Evolutionary conservation across 352 stramenopile species (phyloP), one percentile per base, ranked within the genome.

Genomic region (Phytophthora boehmeriae): DNA sequence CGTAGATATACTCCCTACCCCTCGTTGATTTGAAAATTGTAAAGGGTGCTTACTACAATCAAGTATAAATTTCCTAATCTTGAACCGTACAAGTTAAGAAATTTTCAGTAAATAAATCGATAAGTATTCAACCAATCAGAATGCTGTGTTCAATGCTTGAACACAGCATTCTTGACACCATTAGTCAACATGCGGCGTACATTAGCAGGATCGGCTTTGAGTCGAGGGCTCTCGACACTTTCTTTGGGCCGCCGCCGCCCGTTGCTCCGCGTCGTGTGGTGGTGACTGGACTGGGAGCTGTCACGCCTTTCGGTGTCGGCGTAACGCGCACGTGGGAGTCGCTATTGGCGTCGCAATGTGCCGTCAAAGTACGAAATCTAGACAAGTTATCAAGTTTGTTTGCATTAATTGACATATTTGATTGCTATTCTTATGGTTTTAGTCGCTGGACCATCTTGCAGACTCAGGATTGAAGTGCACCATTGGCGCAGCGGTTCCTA

Each of bases 271-370:
- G 93, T 5, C 85, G 92, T 20, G 94, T 98, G 14, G 94, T 98
- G 5, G 89, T 98, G 14, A 98, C 94, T 27, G 94, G 94, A 8
- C 44, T 98, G 9, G 94, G 94, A 16, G 85, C 92, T 5, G 89
- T 98, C 43, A 97, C 88, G 20, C 94, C 94, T 1, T 91, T 97
- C 42, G 94, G 90, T 32, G 80, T 97, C 9, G 89, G 92, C 35
- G 80, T 97, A 16, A 56, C 84, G 48, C 76, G 72, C 44, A 86
- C 86, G 17, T 98, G 90, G 90, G 73, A 96, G 13, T 77, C 79
- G 39, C 63, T 98, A 23, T 60, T 98, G 20, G 63, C 73, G 34
- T 90, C 90, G 22, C 63, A 89, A 51, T 94, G 73, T 43, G 93
- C 84, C 30, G 86, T 98, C 48, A 59, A 70, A 55, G 80, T 92